Evolutionary conservation across 208 protist species (phyloP), one percentile per base, ranked within the genome.

Genomic region (Leishmania lainsoni): DNA sequence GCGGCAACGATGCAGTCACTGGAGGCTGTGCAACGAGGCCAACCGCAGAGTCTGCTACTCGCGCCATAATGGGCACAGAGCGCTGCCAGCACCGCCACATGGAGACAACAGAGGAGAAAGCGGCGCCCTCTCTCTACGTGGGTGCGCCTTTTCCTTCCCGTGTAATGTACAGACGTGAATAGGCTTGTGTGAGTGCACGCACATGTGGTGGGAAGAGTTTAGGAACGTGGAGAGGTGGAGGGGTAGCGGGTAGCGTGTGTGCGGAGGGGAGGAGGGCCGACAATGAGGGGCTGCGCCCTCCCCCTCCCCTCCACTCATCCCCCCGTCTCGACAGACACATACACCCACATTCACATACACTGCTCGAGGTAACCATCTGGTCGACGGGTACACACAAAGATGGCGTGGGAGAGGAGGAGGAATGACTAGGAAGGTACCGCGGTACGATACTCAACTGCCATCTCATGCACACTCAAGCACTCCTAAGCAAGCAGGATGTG

Each of bases 11-110:
- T 26, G 49, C 35, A 14, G 39, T 35, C 26, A 32, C 59, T 26
- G 26, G 35, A 5, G 52, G 12, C 42, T 56, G 35, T 51, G 65
- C 26, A 14, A 35, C 32, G 49, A n/a, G 42, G 68, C 49, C 14
- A n/a, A 4, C n/a, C 45, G 68, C 12, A 12, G 72, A n/a, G 9
- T 32, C 54, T 48, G 32, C 68, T 17, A 59, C 75, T 22, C 20
- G 35, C 8, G 75, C 35, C 45, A 68, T 71, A 20, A 39, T 63
- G 69, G 81, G 76, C 32, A 71, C 3, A 39, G 52, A 29, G 32
- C 69, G 76, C 9, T 85, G 65, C 70, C 73, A 73, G 58, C 61
- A 80, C 48, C 81, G 76, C 20, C 59, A 61, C 81, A 85, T 85
- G 76, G 20, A 10, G 16, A 59, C 59, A 69, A 66, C 5, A 56